phyloP scores from a whole-genome alignment of 306 rosid genomes.

The Comarum palustre region DNA sequence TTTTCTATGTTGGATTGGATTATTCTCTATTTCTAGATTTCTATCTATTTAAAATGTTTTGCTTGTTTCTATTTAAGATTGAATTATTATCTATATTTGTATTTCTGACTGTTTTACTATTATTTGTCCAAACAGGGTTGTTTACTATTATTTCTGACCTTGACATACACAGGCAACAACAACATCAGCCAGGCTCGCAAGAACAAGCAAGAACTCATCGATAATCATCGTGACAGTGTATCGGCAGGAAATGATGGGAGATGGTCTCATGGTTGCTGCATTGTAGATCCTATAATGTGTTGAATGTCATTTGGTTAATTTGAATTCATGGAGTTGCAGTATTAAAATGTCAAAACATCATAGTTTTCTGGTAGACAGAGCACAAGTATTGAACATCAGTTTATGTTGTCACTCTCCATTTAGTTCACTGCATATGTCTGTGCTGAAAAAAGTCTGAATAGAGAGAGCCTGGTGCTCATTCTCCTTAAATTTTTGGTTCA shows the following conservation, averaged over 20 bases:
- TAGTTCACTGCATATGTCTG: neutral
- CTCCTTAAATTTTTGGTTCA: neutral
- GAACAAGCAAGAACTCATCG: neutral
- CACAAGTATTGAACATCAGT: neutral
- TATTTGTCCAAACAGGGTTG: too few relatives aligned
- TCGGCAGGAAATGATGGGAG: neutral
- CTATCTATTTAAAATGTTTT: too few relatives aligned
- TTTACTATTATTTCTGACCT: too few relatives aligned
- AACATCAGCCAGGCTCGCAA: neutral
- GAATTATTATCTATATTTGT: too few relatives aligned
- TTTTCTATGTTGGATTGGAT: neutral
- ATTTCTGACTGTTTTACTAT: too few relatives aligned
- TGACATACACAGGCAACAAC: neutral
- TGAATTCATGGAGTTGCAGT: neutral
- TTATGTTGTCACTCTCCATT: neutral
- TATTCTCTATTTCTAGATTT: too few relatives aligned
- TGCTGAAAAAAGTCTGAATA: neutral
- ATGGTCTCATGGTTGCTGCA: neutral
- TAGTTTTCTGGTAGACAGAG: too few relatives aligned
- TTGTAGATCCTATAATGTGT: neutral
- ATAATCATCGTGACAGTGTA: neutral
- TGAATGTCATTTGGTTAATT: neutral
- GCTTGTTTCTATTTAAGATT: too few relatives aligned
- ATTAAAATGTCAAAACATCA: too few relatives aligned
- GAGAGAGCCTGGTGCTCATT: neutral